Percentiles rank a stretch among this genome's conserved stretches.
phyloP scores from a whole-genome alignment of 345 rosid genomes.

The Leavenworthia alabamica region DNA sequence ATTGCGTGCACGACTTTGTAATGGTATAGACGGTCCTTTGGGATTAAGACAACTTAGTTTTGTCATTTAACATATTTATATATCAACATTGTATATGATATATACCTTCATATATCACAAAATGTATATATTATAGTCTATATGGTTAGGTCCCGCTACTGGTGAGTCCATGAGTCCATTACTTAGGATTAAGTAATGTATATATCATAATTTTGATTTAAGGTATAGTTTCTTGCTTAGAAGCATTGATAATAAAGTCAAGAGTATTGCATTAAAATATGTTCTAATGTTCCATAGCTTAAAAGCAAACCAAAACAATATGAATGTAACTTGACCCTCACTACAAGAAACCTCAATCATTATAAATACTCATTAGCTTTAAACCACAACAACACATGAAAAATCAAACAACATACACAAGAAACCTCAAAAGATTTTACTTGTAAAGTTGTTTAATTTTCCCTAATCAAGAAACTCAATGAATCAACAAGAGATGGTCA shows the following conservation, averaged over 20 bases:
- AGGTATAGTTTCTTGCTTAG: constrained; percentile 27
- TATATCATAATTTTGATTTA: constrained; percentile 7
- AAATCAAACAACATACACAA: not conserved
- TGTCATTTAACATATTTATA: constrained; percentile 6
- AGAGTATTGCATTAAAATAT: not conserved
- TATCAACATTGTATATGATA: not conserved
- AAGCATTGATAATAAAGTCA: constrained; percentile 9
- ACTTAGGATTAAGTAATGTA: not conserved
- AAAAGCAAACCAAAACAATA: constrained; percentile 11
- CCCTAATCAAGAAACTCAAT: not conserved
- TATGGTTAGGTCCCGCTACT: too few relatives aligned
- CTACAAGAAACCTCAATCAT: constrained; percentile 23
- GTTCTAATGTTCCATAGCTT: constrained; percentile 6
- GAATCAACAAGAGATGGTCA: constrained; percentile 16
- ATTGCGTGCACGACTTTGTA: constrained; percentile 27
- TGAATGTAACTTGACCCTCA: constrained; percentile 13
- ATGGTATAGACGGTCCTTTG: constrained; percentile 8
- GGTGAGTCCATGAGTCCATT: constrained; percentile 9
- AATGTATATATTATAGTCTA: too few relatives aligned
- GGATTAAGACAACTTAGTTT: constrained; percentile 5
- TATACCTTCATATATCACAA: not conserved
- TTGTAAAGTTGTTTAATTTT: not conserved
- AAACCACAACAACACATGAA: constrained; percentile 8
- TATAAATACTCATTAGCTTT: constrained; percentile 20
- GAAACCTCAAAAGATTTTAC: not conserved